Percentiles rank a stretch among this genome's conserved stretches.
Conservation (phyloP, 192 early-diverging fungal genomes). For the Lunasporangiospora selenospora region DNA sequence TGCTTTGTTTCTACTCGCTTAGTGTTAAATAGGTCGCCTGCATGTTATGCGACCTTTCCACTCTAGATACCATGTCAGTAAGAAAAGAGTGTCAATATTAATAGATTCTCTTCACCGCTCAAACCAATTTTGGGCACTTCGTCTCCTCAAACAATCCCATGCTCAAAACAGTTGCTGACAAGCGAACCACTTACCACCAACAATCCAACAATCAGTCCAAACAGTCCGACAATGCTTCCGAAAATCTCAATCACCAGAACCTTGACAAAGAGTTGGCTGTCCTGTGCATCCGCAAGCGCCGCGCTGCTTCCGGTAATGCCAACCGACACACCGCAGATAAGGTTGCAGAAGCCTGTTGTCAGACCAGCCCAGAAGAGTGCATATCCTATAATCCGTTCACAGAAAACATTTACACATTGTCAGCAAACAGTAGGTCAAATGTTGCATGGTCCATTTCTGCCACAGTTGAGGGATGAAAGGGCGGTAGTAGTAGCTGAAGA, state of each 20-base stretch:
- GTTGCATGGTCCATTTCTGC: no score
- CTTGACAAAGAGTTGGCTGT: conserved; percentile 95
- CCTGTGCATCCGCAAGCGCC: conserved; percentile 95
- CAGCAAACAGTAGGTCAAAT: background rate
- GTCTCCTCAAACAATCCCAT: background rate
- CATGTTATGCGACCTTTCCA: conserved; percentile 24
- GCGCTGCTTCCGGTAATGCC: conserved; percentile 94
- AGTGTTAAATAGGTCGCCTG: no score
- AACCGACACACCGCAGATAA: conserved; percentile 93
- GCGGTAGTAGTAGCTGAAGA: no score
- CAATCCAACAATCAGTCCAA: conserved; percentile 95
- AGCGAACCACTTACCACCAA: conserved; percentile 64
- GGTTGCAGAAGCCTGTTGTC: conserved; percentile 93
- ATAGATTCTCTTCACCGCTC: background rate
- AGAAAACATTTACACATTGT: background rate
- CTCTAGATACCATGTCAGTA: background rate
- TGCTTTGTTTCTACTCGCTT: no score
- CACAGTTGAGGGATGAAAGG: no score
- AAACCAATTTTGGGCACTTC: background rate
- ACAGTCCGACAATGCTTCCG: conserved; percentile 93
- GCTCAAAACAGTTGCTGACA: no score
- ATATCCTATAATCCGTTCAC: conserved; percentile 61
- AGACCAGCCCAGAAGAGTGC: conserved; percentile 96
- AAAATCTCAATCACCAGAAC: conserved; percentile 98
- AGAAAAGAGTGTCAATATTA: background rate